A percentile compares a stretch with the other conserved stretches of the same genome.
Conservation (phyloP, 1,284 basidiomycete species). For the Porphyrellus sp. region DNA sequence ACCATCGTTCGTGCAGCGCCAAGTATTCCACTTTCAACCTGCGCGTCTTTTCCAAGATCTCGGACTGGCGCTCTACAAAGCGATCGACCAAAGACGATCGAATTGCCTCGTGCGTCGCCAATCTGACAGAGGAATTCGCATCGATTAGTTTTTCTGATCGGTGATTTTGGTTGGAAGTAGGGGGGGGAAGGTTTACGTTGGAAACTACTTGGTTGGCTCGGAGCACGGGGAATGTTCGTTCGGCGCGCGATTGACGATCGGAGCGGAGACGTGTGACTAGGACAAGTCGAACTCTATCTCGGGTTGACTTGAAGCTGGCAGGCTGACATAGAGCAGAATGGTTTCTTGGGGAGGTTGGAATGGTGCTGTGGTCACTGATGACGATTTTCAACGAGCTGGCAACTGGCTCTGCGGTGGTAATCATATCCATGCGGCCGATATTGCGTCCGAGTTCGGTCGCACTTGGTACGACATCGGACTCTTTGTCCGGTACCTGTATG, state of each 20-base stretch:
- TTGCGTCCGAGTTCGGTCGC: conserved; percentile 7
- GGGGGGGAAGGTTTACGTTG: conserved; percentile 17
- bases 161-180: conserved; percentile 28
- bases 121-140: conserved; percentile 36
- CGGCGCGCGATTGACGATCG: conserved; percentile 58
- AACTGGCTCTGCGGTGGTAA: conserved; percentile 8
- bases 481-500: conserved; percentile 18
- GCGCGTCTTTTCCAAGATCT: conserved; percentile 53
- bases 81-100: conserved; percentile 50
- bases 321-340: conserved; percentile 15
- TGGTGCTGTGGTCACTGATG: conserved; percentile 31
- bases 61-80: conserved; percentile 51
- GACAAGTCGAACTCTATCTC: conserved; percentile 59
- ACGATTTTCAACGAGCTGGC: conserved; percentile 28
- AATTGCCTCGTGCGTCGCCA: conserved; percentile 40
- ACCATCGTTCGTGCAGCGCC: conserved; percentile 67
- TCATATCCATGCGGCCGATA: conserved; percentile 12
- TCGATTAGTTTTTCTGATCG: conserved; percentile 48
- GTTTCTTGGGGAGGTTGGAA: conserved; percentile 10
- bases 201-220: conserved; percentile 53
- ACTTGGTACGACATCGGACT: conserved; percentile 14
- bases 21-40: conserved; percentile 67
- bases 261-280: conserved; percentile 56
- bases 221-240: conserved; percentile 60
- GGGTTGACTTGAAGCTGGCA: conserved; percentile 43